Base-by-base conservation (phyloP, 2,329 filamentous ascomycete species). In the Aspergillus fischeri region DNA sequence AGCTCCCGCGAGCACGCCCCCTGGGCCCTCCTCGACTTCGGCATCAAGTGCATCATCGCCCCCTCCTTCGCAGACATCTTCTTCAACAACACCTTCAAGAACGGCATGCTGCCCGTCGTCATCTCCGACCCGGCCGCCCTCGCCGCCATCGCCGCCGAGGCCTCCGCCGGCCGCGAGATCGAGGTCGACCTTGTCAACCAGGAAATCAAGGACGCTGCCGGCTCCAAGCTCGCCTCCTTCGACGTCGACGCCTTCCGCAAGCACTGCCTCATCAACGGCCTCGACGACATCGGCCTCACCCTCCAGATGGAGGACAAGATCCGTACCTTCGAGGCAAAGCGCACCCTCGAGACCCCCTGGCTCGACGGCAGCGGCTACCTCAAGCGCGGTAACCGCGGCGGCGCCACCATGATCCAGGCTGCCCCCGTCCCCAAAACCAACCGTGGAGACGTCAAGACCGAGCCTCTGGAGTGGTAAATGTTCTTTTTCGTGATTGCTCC, bases 61-160 rank as follows among this genome's bases (percentile, higher is more conserved):
- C 91, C 91, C 1, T 92, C 89, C 1, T 90, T 85, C 65, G 90
- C 89, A 57, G 91, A 96, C 71, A 99, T 99, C 75, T 97, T 97
- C 86, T 95, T 93, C 85, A 97, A 96, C 85, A 99, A 99, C 82
- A 94, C 90, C n/a, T 97, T 97, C 85, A 97, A 99, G 84, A 99
- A 99, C 80, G 93, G 93, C 79, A 97, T 97, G 94, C 81, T 97
- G 62, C 92, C 93, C 50, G 86, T 97, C 60, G 78, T 82, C 58
- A 89, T 97, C 70, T 78, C 82, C 32, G 86, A 93, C 73, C 77
- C 85, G 63, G 80, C 77, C 1, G 81, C 84, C 32, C 79, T 97
- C 3, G 81, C 89, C 47, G 81, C 81, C 60, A 86, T 97, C 62
- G 87, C 89, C 41, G 84, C 81, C 27, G 90, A 95, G 75, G 92